Percentiles rank a stretch among this genome's conserved stretches.
phyloP scores from a whole-genome alignment of 768 basidiomycete genomes.

The Panaeolus papilionaceus region DNA sequence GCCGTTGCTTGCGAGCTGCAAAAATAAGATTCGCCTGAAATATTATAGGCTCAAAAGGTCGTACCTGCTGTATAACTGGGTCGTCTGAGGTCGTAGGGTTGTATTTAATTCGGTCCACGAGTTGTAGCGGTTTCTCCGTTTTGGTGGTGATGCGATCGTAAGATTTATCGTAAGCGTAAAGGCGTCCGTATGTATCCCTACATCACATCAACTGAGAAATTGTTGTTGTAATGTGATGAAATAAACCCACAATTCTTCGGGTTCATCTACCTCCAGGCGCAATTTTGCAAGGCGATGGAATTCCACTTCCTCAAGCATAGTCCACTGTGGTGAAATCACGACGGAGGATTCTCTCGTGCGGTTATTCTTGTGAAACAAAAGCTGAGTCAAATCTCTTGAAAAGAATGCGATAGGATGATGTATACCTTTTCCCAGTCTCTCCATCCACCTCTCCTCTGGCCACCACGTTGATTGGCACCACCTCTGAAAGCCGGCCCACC shows the following conservation, averaged over 20 bases:
- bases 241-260: conserved; percentile 80
- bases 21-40: conserved; percentile 12
- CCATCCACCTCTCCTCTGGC: conserved; percentile 71
- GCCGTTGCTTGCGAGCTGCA: conserved; percentile 78
- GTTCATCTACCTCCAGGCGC: conserved; percentile 92
- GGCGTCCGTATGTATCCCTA: conserved; percentile 86
- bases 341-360: conserved; percentile 93
- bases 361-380: conserved; percentile 55
- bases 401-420: background rate
- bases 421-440: conserved; percentile 94
- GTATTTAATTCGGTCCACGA: conserved; percentile 94
- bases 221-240: conserved; percentile 17
- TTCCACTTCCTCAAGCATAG: conserved; percentile 96
- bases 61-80: conserved; percentile 91
- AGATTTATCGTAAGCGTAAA: conserved; percentile 92
- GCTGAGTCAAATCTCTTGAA: background rate
- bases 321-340: conserved; percentile 90
- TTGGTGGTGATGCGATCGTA: conserved; percentile 97
- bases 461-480: conserved; percentile 54
- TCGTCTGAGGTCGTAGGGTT: conserved; percentile 99
- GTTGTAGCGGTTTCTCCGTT: conserved; percentile 87
- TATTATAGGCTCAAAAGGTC: conserved; percentile 19
- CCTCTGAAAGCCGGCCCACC: conserved; percentile 52
- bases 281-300: conserved; percentile 92
- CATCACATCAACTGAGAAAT: conserved; percentile 3